Conservation (phyloP, 2,329 filamentous ascomycete species). For the Exophiala bonariae region DNA sequence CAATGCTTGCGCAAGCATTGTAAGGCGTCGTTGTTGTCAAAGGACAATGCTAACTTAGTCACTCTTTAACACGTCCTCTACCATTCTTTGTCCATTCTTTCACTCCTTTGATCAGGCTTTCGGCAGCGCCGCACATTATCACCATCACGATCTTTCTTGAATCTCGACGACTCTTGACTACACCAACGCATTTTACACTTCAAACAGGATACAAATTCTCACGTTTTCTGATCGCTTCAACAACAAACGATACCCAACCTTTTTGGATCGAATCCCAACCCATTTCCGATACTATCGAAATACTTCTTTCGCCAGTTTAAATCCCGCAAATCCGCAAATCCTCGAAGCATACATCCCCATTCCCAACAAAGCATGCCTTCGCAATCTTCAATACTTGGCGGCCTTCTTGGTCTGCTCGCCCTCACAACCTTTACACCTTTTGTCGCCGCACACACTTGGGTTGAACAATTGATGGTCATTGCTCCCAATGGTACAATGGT, state of each 20-base stretch:
- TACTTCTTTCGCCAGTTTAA: not conserved
- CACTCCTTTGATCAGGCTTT: constrained; percentile 16
- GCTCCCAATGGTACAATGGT: constrained; percentile 71
- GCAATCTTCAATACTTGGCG: constrained; percentile 24
- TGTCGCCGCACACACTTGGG: constrained; percentile 71
- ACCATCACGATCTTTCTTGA: not conserved
- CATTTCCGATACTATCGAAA: not conserved
- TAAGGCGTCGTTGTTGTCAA: constrained; percentile 18
- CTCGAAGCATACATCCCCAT: not conserved
- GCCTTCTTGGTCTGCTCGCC: constrained; percentile 27
- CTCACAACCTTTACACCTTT: constrained; percentile 9
- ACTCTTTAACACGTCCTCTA: constrained; percentile 21
- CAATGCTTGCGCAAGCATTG: constrained; percentile 26
- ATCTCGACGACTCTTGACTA: constrained; percentile 5
- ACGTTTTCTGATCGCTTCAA: no score
- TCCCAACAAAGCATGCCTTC: constrained; percentile 11
- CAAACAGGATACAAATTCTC: no score
- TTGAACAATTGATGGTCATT: constrained; percentile 73
- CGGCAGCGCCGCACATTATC: constrained; percentile 7
- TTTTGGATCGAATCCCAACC: not conserved
- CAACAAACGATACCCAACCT: no score
- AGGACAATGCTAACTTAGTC: constrained; percentile 21
- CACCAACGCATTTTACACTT: no score
- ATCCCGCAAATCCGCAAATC: not conserved
- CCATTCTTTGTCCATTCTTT: constrained; percentile 21